Evolutionary conservation across 2,329 filamentous ascomycete species (phyloP).

Genomic region (Fusarium fracticaudum): DNA sequence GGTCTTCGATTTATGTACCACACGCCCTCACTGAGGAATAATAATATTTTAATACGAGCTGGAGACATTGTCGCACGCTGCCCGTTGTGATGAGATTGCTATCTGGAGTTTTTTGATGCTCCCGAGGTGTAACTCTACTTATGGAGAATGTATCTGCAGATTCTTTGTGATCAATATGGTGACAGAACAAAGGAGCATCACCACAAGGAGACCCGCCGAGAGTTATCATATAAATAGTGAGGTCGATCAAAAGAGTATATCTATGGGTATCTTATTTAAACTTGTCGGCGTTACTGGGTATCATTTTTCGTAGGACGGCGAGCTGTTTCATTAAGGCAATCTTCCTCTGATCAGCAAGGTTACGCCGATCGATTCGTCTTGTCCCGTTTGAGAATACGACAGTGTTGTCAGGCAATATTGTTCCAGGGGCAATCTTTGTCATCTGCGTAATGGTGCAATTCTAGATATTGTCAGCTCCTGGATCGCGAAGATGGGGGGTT

Average conservation of each 20-base stretch:
- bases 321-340: slow-evolving; percentile 74
- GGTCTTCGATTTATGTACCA: not conserved
- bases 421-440: slow-evolving; percentile 66
- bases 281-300: slow-evolving; percentile 69
- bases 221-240: not conserved
- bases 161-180: not conserved
- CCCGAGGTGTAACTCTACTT: not conserved
- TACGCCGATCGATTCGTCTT: slow-evolving; percentile 66
- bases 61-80: not conserved
- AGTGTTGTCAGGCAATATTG: slow-evolving; percentile 70
- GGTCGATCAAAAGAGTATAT: not conserved
- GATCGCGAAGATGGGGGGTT: not conserved
- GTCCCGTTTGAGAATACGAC: slow-evolving; percentile 75
- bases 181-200: not conserved
- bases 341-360: slow-evolving; percentile 70
- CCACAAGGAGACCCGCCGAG: not conserved
- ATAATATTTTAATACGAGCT: not conserved
- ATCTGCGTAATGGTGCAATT: slow-evolving; percentile 77
- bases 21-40: not conserved
- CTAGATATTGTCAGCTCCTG: slow-evolving; percentile 49
- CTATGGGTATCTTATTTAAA: slow-evolving; percentile 47
- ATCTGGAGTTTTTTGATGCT: not conserved
- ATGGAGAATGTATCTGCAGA: not conserved
- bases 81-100: not conserved
- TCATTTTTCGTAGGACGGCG: slow-evolving; percentile 72